These are phyloP conservation scores for Termitomyces sp. DNA, from an alignment of 768 basidiomycete genomes.

Conservation along the genomic window DNA sequence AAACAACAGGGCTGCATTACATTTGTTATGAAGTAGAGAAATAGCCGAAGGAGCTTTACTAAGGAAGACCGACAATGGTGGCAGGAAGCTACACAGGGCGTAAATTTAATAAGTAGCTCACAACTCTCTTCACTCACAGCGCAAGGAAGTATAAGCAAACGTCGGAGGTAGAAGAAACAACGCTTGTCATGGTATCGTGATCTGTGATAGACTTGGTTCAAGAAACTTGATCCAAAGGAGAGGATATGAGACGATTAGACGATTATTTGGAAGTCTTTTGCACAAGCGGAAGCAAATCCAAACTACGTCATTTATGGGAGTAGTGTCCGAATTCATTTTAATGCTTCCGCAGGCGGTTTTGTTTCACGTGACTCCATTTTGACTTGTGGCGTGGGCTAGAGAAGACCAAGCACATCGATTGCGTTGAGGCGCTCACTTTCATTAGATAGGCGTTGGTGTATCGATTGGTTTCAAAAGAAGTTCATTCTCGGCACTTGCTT, in stretches of 20 bases:
- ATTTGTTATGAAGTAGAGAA: not conserved
- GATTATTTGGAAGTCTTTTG: not conserved
- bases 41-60: not conserved
- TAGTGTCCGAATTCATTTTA: not conserved
- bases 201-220: not conserved
- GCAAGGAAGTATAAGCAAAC: constrained; percentile 5
- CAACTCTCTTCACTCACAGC: not conserved
- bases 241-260: not conserved
- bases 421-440: too few relatives aligned
- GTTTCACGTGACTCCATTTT: too few relatives aligned
- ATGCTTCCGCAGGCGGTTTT: too few relatives aligned
- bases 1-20: not conserved
- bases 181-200: not conserved
- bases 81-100: not conserved
- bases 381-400: too few relatives aligned
- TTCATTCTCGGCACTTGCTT: too few relatives aligned
- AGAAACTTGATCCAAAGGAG: not conserved
- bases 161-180: constrained; percentile 2
- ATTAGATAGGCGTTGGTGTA: too few relatives aligned
- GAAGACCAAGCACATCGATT: too few relatives aligned
- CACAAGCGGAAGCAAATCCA: not conserved
- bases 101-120: not conserved
- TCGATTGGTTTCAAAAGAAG: too few relatives aligned
- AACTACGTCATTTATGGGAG: not conserved
- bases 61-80: constrained; percentile 1